These are phyloP conservation scores for Fomitopsis pinicola DNA, from an alignment of 1,284 basidiomycete species.

Conservation along the genomic window DNA sequence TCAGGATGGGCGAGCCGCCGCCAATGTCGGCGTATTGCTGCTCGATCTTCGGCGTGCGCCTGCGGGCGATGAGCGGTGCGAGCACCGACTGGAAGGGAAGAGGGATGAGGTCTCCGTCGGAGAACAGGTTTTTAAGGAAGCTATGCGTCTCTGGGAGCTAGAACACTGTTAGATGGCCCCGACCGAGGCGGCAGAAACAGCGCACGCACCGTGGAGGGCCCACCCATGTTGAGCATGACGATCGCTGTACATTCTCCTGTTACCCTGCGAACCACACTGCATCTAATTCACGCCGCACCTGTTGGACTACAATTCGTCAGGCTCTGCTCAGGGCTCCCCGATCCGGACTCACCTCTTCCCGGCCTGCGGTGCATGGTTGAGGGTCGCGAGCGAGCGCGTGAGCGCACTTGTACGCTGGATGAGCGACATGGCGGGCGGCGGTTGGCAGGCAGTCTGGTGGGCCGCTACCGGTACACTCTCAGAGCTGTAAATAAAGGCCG, in stretches of 20 bases:
- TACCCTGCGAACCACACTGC: background rate
- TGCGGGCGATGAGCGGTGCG: slow-evolving; percentile 86
- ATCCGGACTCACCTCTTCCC: slow-evolving; percentile 30
- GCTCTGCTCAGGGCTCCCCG: background rate
- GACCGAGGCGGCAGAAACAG: background rate
- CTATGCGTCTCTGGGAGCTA: slow-evolving; percentile 83
- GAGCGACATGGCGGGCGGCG: slow-evolving; percentile 9
- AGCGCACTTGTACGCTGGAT: slow-evolving; percentile 15
- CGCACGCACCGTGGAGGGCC: slow-evolving; percentile 80
- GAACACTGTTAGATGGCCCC: background rate
- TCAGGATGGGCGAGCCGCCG: slow-evolving; percentile 96
- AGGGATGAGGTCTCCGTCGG: slow-evolving; percentile 94
- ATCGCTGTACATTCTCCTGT: slow-evolving; percentile 51
- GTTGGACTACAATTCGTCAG: slow-evolving; percentile 42
- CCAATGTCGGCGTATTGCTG: slow-evolving; percentile 94
- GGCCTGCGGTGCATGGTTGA: slow-evolving; percentile 28
- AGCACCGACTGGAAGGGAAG: slow-evolving; percentile 88
- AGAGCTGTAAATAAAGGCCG: background rate
- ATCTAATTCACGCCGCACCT: slow-evolving; percentile 36
- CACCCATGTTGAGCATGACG: slow-evolving; percentile 99
- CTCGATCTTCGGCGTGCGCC: slow-evolving; percentile 92
- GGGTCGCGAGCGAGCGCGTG: slow-evolving; percentile 30
- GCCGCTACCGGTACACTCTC: background rate
- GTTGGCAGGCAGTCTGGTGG: background rate
- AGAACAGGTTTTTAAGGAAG: slow-evolving; percentile 93